These are phyloP conservation scores for Xylariaceae sp. DNA, from an alignment of 2,329 filamentous ascomycete genomes.

Conservation along the genomic window DNA sequence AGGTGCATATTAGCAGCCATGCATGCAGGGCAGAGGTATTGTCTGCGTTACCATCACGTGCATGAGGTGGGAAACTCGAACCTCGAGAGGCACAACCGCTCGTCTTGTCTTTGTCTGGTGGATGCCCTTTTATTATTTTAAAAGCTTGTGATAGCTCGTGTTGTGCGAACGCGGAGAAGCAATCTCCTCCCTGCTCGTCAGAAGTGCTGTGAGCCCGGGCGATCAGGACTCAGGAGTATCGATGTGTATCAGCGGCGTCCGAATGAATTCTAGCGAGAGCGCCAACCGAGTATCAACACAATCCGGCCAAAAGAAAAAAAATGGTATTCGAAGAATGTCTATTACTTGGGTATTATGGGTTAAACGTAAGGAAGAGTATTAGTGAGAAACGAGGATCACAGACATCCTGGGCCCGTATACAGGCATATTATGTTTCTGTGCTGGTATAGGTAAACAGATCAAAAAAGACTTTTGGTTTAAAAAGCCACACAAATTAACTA, in stretches of 20 bases:
- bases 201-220: not conserved
- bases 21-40: slow-evolving; percentile 14
- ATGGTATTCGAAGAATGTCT: not conserved
- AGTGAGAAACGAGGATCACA: not conserved
- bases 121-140: not conserved
- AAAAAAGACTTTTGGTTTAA: not conserved
- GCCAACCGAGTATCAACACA: not conserved
- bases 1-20: slow-evolving; percentile 15
- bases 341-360: not conserved
- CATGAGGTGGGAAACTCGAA: slow-evolving; percentile 5
- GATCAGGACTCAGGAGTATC: not conserved
- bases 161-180: not conserved
- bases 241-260: not conserved
- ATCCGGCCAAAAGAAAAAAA: not conserved
- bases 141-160: slow-evolving; percentile 1
- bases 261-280: not conserved
- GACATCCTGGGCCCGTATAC: not conserved
- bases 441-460: not conserved
- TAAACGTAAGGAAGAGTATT: not conserved
- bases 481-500: not conserved
- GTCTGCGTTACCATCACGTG: slow-evolving; percentile 15
- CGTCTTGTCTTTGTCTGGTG: not conserved
- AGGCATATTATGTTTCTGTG: not conserved
- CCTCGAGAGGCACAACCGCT: slow-evolving; percentile 8
- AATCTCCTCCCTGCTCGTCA: not conserved